Base-by-base conservation (phyloP, 345 rosid genomes). In the Gossypium raimondii region DNA sequence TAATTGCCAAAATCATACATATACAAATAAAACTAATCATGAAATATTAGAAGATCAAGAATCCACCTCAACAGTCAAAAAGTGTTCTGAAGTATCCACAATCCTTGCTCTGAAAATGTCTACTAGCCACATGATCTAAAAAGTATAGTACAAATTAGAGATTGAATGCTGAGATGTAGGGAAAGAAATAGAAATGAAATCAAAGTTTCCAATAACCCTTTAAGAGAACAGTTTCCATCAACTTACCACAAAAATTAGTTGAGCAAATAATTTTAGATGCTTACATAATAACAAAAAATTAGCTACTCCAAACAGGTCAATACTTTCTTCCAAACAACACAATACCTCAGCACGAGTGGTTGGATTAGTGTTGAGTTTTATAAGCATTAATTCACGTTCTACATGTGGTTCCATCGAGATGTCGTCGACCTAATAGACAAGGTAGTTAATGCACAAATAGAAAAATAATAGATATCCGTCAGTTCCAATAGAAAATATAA, bases 301-400 rank as follows among this genome's bases (percentile, higher is more conserved):
- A 27, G 66, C 66, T 29, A 27, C 66, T 61, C 11, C 43, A 2
- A 61, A 27, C 0, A 11, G 18, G 44, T 61, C 7, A 60, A 20
- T 60, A 60, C 43, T 13, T 25, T 43, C 65, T 45, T 45, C 41
- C 4, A 0, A 47, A 47, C 38, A 12, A 6, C 3, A 29, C 50
- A 56, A 44, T 82, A 94, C 98, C 97, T 95, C 92, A 64, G 90
- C 84, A 61, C 86, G 87, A 62, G 65, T 74, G 61, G 73, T 81
- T n/a, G 91, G 90, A 78, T 87, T 82, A 2, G 91, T 89, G 63
- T 87, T 81, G 72, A 95, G 85, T 82, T 93, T 93, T 52, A 93
- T 82, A 77, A 93, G 98, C 97, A 93, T 92, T 67, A 93, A 75
- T 73, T 93, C 98, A 58, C 98, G 95, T 79, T 93, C 99, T 60